phyloP scores from a whole-genome alignment of 2,329 filamentous ascomycete genomes.

The Onygenales sp. region DNA sequence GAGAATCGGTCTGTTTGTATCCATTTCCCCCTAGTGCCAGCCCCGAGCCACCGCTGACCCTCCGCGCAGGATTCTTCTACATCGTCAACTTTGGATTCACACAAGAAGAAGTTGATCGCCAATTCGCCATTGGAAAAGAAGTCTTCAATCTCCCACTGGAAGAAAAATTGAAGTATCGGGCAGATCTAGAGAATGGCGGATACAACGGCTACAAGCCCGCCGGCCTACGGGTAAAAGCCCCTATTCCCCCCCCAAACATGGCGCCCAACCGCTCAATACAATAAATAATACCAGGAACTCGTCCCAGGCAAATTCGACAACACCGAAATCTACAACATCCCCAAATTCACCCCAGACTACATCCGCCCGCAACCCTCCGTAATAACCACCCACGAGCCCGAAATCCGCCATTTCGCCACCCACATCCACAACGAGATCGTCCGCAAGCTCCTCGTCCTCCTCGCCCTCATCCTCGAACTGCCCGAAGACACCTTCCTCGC shows the following conservation, averaged over 20 bases:
- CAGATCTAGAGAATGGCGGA: constrained; percentile 42
- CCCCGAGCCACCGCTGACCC: no score
- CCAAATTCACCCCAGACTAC: constrained; percentile 45
- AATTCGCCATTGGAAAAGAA: constrained; percentile 52
- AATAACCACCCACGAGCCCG: constrained; percentile 40
- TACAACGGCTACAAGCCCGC: constrained; percentile 49
- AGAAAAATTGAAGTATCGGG: constrained; percentile 50
- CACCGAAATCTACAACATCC: constrained; percentile 51
- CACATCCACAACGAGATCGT: constrained; percentile 22
- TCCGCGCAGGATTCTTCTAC: constrained; percentile 48
- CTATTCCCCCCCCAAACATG: no score
- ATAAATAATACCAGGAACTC: constrained; percentile 8
- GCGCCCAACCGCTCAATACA: no score
- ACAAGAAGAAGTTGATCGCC: constrained; percentile 50
- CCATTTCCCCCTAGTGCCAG: no score
- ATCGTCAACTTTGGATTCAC: constrained; percentile 53
- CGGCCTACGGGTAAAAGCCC: constrained; percentile 26
- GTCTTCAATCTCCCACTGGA: constrained; percentile 48
- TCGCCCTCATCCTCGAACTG: constrained; percentile 52
- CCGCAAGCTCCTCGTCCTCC: constrained; percentile 44
- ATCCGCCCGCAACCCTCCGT: constrained; percentile 39
- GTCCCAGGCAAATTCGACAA: constrained; percentile 43
- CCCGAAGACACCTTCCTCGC: constrained; percentile 49
- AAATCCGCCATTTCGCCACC: constrained; percentile 48
- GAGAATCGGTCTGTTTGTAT: constrained; percentile 27